Base-by-base conservation (phyloP, 306 rosid species). In the Mimosa bimucronata region DNA sequence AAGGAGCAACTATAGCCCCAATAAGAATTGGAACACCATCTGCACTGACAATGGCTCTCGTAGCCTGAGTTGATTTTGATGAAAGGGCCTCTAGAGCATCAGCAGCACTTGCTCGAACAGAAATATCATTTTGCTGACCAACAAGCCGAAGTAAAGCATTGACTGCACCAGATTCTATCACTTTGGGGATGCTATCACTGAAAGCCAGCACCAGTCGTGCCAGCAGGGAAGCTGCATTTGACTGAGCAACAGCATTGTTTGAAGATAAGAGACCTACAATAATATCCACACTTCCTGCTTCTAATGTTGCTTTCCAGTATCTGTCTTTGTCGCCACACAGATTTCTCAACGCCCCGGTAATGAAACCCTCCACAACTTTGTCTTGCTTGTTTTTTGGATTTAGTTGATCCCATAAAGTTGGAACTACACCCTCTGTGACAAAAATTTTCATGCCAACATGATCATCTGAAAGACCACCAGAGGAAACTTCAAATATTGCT, bases 81-180 rank as follows among this genome's bases (percentile, higher is more conserved):
- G 98, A 91, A 65, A 95, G 97, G 46, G 88, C 98, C 90, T 95
- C 98, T 64, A 95, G 82, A 80, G 98, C 98, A 84, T 95, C 96
- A 41, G 98, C 98, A 80, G 98, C 98, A 90, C 98, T 91, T 65
- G 98, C 97, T 66, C 97, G 90, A 8, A 95, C 98, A 85, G 98
- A 89, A 88, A 89, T 83, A 77, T 92, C 87, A 86, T 95, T 92
- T 85, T 95, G 83, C 82, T 61, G 88, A 79, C 94, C 90, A 71
- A 95, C 83, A 61, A 95, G 98, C 85, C 18, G 77, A 77, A 95
- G 97, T 85, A 95, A 88, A 67, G 92, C 98, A 84, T 84, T 85
- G 80, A 95, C 92, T 28, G 98, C 98, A 77, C 96, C 97, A 84
- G 98, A 89, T 79, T 91, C 96, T 88, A 92, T 90, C 46, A 92